A percentile compares a stretch with the other conserved stretches of the same genome.
Conservation (phyloP, 2,329 filamentous ascomycete species). For the Huntiella decipiens region DNA sequence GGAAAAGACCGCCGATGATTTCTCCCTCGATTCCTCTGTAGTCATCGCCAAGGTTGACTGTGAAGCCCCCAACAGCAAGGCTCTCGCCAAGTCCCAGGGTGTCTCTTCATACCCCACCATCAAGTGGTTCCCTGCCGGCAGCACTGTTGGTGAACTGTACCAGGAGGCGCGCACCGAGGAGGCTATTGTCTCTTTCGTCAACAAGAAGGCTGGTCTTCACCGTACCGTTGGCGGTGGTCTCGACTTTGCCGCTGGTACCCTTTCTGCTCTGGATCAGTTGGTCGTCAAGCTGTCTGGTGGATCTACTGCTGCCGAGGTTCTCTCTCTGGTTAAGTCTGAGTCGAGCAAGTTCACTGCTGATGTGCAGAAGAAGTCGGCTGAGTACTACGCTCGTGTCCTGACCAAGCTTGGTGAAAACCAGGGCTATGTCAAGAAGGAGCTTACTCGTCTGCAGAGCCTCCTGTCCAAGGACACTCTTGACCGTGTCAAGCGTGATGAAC, state of each 20-base stretch:
- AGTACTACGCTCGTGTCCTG: conserved; percentile 87
- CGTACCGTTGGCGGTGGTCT: conserved; percentile 65
- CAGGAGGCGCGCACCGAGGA: conserved; percentile 56
- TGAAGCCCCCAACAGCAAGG: conserved; percentile 71
- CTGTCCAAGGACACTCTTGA: conserved; percentile 74
- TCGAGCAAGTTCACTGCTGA: conserved; percentile 44
- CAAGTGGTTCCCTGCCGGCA: conserved; percentile 87
- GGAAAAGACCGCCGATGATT: conserved; percentile 73
- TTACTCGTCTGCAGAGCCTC: conserved; percentile 58
- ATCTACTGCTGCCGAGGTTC: conserved; percentile 33
- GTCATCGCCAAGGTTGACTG: conserved; percentile 90
- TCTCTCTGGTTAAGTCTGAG: conserved; percentile 53
- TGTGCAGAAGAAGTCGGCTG: conserved; percentile 55
- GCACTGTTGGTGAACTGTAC: conserved; percentile 53
- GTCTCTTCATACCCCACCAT: conserved; percentile 87
- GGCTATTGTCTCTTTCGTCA: conserved; percentile 63
- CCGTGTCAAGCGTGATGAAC: conserved; percentile 71
- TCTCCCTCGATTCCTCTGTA: conserved; percentile 56
- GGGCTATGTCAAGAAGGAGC: conserved; percentile 69
- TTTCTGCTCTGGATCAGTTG: conserved; percentile 58
- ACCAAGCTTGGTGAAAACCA: conserved; percentile 65
- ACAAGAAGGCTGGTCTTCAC: conserved; percentile 76
- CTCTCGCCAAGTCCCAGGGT: conserved; percentile 53
- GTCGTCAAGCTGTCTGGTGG: conserved; percentile 55
- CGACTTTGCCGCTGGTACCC: conserved; percentile 59